Evolutionary conservation across 192 early-diverging fungal species (phyloP).

Genomic region (Irineochytrium annulatum): DNA sequence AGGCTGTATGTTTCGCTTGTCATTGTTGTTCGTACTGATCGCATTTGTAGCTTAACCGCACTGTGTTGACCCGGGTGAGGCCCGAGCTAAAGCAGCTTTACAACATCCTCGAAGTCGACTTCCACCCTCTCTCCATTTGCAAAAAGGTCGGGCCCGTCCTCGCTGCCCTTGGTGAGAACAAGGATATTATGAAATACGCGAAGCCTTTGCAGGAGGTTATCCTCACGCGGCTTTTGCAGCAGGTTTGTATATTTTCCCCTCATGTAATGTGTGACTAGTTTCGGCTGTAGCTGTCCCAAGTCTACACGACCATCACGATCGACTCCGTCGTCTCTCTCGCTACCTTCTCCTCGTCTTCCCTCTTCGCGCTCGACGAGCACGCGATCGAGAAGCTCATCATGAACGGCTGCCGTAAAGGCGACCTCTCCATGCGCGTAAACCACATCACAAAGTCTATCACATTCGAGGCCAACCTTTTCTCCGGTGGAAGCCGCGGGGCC

Average conservation of each 20-base stretch:
- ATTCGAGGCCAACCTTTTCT: constrained; percentile 90
- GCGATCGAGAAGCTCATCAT: constrained; percentile 98
- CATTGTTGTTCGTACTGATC: not conserved
- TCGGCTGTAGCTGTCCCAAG: constrained; percentile 73
- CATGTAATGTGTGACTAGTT: not conserved
- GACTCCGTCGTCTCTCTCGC: constrained; percentile 88
- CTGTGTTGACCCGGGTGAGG: constrained; percentile 77
- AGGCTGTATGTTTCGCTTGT: constrained; percentile 48
- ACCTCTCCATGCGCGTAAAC: constrained; percentile 92
- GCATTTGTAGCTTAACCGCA: constrained; percentile 61
- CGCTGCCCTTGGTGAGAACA: constrained; percentile 56
- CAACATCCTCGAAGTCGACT: constrained; percentile 95
- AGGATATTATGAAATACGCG: constrained; percentile 83
- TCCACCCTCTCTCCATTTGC: constrained; percentile 98
- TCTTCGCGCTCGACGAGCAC: constrained; percentile 75
- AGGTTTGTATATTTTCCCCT: constrained; percentile 26
- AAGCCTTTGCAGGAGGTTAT: constrained; percentile 93
- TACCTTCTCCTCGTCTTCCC: constrained; percentile 63
- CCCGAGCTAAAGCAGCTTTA: constrained; percentile 90
- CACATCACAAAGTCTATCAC: constrained; percentile 83
- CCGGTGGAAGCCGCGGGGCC: constrained; percentile 60
- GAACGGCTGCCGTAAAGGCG: constrained; percentile 94
- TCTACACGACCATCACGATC: constrained; percentile 96
- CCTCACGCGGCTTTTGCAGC: constrained; percentile 95
- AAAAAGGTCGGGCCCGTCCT: constrained; percentile 89